These are phyloP conservation scores for Diaporthe sp. DNA, from an alignment of 2,329 filamentous ascomycete species.

Conservation along the genomic window DNA sequence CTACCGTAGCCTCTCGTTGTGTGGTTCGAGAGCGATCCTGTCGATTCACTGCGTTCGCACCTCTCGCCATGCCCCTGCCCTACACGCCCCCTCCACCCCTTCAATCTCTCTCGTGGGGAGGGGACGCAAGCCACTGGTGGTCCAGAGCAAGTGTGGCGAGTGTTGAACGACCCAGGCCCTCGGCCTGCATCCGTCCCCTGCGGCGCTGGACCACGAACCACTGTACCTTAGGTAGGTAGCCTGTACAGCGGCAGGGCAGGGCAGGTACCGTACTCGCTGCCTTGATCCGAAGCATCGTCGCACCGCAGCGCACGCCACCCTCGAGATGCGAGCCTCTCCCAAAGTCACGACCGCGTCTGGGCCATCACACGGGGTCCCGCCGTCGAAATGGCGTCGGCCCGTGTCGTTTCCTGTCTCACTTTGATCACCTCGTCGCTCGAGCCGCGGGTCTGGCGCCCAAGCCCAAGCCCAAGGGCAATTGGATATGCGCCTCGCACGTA, in stretches of 20 bases:
- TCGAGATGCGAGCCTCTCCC: neutral
- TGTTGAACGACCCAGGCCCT: neutral
- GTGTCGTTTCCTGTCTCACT: neutral
- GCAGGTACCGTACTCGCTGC: neutral
- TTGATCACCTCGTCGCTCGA: neutral
- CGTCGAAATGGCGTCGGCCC: neutral
- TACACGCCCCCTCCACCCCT: slow-evolving; percentile 19
- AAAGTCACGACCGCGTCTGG: slow-evolving; percentile 5
- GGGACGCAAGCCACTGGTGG: slow-evolving; percentile 25
- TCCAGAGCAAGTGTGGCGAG: slow-evolving; percentile 41
- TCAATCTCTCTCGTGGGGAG: neutral
- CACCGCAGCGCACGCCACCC: neutral
- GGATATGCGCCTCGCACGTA: slow-evolving; percentile 1
- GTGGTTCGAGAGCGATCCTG: slow-evolving; percentile 12
- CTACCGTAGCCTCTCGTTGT: neutral
- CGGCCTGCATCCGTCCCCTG: slow-evolving; percentile 34
- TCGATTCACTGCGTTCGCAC: slow-evolving; percentile 11
- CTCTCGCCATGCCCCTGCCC: neutral
- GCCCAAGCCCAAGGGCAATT: neutral
- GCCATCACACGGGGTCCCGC: slow-evolving; percentile 2
- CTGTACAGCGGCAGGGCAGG: neutral
- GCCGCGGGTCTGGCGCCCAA: neutral
- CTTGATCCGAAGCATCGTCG: neutral
- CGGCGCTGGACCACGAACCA: slow-evolving; percentile 5
- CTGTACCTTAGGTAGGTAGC: neutral